Conservation (phyloP, 1,284 basidiomycete species). For the Sphagnurus paluster region DNA sequence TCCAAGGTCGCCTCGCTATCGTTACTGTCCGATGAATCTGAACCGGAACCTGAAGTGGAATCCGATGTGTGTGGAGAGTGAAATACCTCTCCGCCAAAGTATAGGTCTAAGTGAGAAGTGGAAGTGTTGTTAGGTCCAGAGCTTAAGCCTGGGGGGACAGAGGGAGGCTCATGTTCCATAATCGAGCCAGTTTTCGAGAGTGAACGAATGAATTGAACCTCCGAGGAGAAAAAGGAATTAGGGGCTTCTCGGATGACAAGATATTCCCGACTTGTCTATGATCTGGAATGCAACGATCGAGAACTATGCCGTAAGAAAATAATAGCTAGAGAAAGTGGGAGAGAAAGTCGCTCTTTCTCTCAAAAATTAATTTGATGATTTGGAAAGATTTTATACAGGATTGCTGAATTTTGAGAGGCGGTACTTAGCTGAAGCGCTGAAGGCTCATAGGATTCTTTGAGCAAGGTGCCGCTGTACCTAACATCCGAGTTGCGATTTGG, state of each 20-base stretch:
- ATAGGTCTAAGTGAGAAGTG: conserved; percentile 7
- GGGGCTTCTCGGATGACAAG: conserved; percentile 7
- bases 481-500: too few relatives aligned
- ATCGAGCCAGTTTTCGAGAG: neutral
- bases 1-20: conserved; percentile 23
- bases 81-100: conserved; percentile 10
- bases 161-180: conserved; percentile 4
- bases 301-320: too few relatives aligned
- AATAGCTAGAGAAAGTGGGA: too few relatives aligned
- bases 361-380: too few relatives aligned
- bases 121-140: neutral
- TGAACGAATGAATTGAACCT: neutral
- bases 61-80: conserved; percentile 17
- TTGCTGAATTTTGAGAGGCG: too few relatives aligned
- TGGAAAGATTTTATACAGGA: too few relatives aligned
- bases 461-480: too few relatives aligned
- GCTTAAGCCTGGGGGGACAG: neutral
- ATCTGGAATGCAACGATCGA: too few relatives aligned
- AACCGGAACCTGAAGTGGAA: conserved; percentile 20
- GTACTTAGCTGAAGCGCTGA: too few relatives aligned
- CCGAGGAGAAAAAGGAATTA: neutral
- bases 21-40: too few relatives aligned
- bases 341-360: too few relatives aligned
- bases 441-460: too few relatives aligned
- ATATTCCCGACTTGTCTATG: conserved; percentile 11